Conservation (phyloP, 192 early-diverging fungal genomes). For the Gaertneriomyces semiglobifer region DNA sequence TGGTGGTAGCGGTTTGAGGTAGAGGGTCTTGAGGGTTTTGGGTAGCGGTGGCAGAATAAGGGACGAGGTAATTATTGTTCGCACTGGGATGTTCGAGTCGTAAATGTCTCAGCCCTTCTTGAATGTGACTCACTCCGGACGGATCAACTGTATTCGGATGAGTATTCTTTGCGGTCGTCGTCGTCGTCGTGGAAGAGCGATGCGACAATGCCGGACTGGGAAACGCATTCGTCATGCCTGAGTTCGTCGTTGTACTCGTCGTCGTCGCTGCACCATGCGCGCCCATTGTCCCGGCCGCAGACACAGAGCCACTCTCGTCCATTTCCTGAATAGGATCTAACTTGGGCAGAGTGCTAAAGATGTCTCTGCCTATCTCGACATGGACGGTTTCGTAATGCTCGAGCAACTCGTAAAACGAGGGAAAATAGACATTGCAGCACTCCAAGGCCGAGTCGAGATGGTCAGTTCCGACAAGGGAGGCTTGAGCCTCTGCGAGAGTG, state of each 20-base stretch:
- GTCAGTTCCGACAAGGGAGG: not conserved
- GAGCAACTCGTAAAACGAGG: conserved; percentile 18
- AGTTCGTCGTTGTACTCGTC: not conserved
- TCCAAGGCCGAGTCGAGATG: conserved; percentile 15
- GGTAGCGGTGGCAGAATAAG: not conserved
- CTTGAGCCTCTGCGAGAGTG: conserved; percentile 1
- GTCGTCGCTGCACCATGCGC: not conserved
- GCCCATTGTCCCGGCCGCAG: no score
- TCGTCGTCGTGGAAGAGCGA: no score
- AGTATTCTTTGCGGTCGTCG: not conserved
- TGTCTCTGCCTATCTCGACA: conserved; percentile 14
- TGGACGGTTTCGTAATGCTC: conserved; percentile 31
- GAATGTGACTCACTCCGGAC: conserved; percentile 11
- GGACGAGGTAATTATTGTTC: not conserved
- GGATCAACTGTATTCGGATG: not conserved
- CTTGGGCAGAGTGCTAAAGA: not conserved
- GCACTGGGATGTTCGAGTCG: not conserved
- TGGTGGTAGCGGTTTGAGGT: not conserved
- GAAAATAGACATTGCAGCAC: conserved; percentile 25
- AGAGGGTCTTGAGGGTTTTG: not conserved
- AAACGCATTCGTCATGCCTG: not conserved
- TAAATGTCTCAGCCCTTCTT: conserved; percentile 23
- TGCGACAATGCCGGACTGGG: not conserved
- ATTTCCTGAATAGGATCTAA: not conserved
- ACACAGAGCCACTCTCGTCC: not conserved